Base-by-base conservation (phyloP, 2,329 filamentous ascomycete genomes). In the Daldinia eschscholtzii region DNA sequence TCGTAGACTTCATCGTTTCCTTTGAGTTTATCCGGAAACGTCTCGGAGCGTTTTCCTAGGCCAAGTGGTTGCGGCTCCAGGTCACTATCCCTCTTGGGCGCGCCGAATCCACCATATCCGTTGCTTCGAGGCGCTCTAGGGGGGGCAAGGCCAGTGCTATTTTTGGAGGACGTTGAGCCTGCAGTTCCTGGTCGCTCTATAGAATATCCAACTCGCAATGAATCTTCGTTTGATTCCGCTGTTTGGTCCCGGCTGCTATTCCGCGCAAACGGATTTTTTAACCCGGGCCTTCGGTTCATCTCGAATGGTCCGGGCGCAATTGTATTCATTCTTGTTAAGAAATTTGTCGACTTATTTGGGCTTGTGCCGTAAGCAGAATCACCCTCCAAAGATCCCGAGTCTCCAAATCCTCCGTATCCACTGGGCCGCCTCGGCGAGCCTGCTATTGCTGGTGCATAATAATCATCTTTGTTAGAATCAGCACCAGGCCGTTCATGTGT, bases 221-320 rank as follows among this genome's bases (percentile, higher is more conserved):
- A 69, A 52, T 75, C 71, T 33, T 76, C 75, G 23, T 70, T 71
- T 1, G 67, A 62, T 12, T 75, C 74, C 9, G 61, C 44, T 2
- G 44, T 52, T 12, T 71, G 65, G 52, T 73, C 72, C 50, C 67
- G 71, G 66, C 72, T 75, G 7, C 77, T 72, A 52, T 74, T 77
- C n/a, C 74, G 73, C 3, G 79, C 74, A 35, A 81, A 80, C 0
- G 78, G 75, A 46, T 82, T 81, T 13, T 76, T 74, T n/a, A 72
- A 73, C 28, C 71, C 64, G 37, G 70, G 70, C 71, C 79, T 81
- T 71, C 80, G 79, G 70, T 76, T 80, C 35, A 84, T 78, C 70
- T 89, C 88, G 73, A 93, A 92, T 0, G 91, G 90, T 0, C 89
- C 90, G 1, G 90, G 88, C 1, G 88, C 84, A 74, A 92, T 90